Conservation (phyloP, 176 grass and related monocot genomes). For the Poa annua region DNA sequence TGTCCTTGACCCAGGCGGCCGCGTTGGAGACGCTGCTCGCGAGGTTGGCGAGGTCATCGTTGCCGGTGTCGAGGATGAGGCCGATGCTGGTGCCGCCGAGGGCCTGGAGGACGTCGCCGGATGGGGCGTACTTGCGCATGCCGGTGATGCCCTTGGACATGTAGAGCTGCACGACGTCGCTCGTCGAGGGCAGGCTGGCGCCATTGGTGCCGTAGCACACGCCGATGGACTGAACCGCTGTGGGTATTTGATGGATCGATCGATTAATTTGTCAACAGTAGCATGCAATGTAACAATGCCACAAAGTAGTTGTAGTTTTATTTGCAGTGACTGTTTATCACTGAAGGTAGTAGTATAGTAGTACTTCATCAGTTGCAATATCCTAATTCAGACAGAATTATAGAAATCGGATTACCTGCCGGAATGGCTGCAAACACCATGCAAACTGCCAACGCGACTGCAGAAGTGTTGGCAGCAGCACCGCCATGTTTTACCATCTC, state of each 20-base stretch:
- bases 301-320: too few species aligned
- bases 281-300: too few species aligned
- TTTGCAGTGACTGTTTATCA: too few species aligned
- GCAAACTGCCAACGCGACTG: not conserved
- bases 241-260: not conserved
- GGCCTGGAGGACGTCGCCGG: too few species aligned
- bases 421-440: not conserved
- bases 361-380: too few species aligned
- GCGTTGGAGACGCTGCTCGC: conserved; percentile 19
- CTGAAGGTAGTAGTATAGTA: too few species aligned
- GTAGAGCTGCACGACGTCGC: conserved; percentile 62
- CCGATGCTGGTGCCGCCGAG: too few species aligned
- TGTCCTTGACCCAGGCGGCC: conserved; percentile 41
- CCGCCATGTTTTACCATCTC: not conserved
- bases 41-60: too few species aligned
- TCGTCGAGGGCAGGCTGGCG: conserved; percentile 23
- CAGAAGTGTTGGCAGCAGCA: not conserved
- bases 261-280: not conserved
- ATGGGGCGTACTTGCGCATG: conserved; percentile 54
- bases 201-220: conserved; percentile 47
- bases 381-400: not conserved
- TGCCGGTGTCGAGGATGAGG: too few species aligned
- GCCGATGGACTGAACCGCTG: conserved; percentile 47
- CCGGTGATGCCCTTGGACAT: conserved; percentile 45
- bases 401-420: not conserved